These are phyloP conservation scores for Stenogyne calaminthoides DNA, from an alignment of 305 asterid species.

Conservation along the genomic window DNA sequence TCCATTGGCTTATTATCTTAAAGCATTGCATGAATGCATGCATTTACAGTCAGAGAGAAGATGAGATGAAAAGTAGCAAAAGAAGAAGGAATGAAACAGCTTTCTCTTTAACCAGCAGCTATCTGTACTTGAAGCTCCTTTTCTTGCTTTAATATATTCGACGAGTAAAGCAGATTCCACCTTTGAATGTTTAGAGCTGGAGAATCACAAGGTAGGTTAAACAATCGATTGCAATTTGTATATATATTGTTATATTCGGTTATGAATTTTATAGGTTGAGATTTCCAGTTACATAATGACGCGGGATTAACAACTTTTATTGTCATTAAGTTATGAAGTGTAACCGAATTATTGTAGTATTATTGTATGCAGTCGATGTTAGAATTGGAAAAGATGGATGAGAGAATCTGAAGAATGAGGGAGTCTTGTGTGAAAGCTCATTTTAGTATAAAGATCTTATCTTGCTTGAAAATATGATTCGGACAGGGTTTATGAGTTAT, in stretches of 20 bases:
- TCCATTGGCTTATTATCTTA: conserved; percentile 39
- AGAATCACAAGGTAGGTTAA: neutral
- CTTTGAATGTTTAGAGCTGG: neutral
- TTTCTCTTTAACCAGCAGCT: conserved; percentile 44
- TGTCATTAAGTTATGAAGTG: too few species aligned
- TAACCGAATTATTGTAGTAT: too few species aligned
- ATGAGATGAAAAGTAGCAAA: conserved; percentile 29
- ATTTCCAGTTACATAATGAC: too few species aligned
- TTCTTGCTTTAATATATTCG: conserved; percentile 57
- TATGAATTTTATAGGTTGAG: neutral
- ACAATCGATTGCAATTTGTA: neutral
- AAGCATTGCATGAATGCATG: conserved; percentile 38
- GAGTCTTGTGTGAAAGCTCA: too few species aligned
- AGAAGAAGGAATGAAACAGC: conserved; percentile 25
- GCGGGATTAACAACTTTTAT: too few species aligned
- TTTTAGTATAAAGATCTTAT: too few species aligned
- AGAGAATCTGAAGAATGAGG: too few species aligned
- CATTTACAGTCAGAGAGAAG: conserved; percentile 32
- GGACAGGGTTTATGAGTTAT: too few species aligned
- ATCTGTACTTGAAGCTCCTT: conserved; percentile 46
- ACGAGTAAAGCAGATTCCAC: conserved; percentile 64
- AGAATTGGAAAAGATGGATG: too few species aligned
- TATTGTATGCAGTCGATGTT: too few species aligned
- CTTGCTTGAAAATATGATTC: too few species aligned
- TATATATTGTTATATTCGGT: neutral